Base-by-base conservation (phyloP, 2,329 filamentous ascomycete genomes). In the Aspergillus sp. region DNA sequence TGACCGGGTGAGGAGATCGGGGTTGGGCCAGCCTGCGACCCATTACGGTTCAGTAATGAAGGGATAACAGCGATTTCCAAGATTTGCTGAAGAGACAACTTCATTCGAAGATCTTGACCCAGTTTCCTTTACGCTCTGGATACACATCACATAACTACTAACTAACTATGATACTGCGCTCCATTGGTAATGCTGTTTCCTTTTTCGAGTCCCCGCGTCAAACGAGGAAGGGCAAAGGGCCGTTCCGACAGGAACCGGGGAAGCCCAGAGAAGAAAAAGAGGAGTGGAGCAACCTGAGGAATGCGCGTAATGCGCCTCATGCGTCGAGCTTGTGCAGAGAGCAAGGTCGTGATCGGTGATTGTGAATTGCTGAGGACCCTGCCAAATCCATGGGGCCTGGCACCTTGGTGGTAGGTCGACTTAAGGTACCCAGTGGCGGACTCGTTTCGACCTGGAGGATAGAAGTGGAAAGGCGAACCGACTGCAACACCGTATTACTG, bases 31-130 rank as follows among this genome's bases (percentile, higher is more conserved):
- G 52, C 57, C 47, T 64, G 46, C 59, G 56, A 64, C 56, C 49
- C 58, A 62, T 63, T 61, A 58, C 60, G 40, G 49, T 35, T 50
- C 50, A 60, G 61, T 60, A 60, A 64, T 63, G 61, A 64, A 64
- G 62, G 62, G 61, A 56, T 63, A 33, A 14, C 14, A n/a, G 31
- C 9, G 27, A 51, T 17, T 15, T 43, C 17, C 9, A 11, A 21
- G 40, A 11, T 43, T 11, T 19, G 37, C 37, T 11, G 14, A 4
- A 40, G 17, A 40, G 15, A 40, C 37, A 40, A 40, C 37, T 40
- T 40, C 37, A 40, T n/a, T 40, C 14, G 15, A 17, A 17, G 17
- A 6, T 40, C 14, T 17, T 17, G 37, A 40, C 37, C 37, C 15
- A 17, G 37, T 17, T 15, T 40, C 15, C 17, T 40, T 31, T 11